Evolutionary conservation across 352 stramenopile species (phyloP).

Genomic region (Pythium guiyangense): DNA sequence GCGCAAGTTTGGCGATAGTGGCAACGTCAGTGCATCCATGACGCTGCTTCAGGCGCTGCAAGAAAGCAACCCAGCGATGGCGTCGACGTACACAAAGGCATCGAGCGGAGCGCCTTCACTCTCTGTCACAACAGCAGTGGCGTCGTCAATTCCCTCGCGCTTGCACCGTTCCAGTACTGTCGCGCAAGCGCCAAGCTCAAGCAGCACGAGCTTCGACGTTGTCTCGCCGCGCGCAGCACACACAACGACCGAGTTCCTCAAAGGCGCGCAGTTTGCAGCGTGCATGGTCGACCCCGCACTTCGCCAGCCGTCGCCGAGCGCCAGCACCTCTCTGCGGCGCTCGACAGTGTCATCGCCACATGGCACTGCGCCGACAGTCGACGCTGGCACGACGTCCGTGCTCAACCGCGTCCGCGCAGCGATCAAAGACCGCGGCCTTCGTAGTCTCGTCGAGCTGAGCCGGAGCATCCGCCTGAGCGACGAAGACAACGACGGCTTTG

Average conservation of each 20-base stretch:
- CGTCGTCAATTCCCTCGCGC: constrained; percentile 16
- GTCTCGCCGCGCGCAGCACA: constrained; percentile 31
- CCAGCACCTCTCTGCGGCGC: constrained; percentile 2
- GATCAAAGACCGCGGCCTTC: constrained; percentile 50
- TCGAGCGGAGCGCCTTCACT: constrained; percentile 5
- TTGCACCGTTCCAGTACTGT: constrained; percentile 20
- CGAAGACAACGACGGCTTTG: constrained; percentile 48
- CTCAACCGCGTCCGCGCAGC: constrained; percentile 39
- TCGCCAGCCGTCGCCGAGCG: constrained; percentile 17
- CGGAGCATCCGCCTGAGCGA: constrained; percentile 69
- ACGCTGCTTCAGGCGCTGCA: constrained; percentile 54
- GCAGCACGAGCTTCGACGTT: constrained; percentile 11
- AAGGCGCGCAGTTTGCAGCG: constrained; percentile 56
- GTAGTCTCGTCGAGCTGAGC: constrained; percentile 59
- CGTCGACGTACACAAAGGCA: constrained; percentile 11
- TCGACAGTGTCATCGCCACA: neutral
- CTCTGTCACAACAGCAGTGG: constrained; percentile 22
- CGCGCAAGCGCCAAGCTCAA: constrained; percentile 13
- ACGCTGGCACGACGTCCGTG: constrained; percentile 54
- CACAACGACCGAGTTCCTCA: constrained; percentile 65
- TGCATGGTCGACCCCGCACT: constrained; percentile 52
- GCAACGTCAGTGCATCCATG: constrained; percentile 13
- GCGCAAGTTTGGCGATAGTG: neutral
- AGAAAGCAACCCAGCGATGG: constrained; percentile 29
- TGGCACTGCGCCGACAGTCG: constrained; percentile 17